Evolutionary conservation across 169 alveolate species (phyloP), one percentile per base, ranked within the genome.

Genomic region (Cryptosporidium andersoni): DNA sequence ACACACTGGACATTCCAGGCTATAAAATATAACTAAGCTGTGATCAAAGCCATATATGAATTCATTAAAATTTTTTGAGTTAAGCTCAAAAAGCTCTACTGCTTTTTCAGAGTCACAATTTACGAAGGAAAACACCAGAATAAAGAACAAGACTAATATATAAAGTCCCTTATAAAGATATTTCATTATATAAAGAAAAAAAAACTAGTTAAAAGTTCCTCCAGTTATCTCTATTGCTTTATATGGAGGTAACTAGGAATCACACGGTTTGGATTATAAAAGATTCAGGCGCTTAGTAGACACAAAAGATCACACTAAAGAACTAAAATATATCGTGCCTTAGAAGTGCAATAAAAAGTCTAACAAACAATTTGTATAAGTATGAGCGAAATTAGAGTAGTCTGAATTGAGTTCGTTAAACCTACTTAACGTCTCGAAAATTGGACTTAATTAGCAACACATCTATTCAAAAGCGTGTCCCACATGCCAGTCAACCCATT

Each of bases 351-450:
- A 25, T 25, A 25, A 25, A 25, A 25, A 25, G 25, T 25, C 25
- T 25, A 25, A 25, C 25, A 25, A 25, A 25, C 0, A 43, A 16
- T 42, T 5, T 16, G 47, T 58, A 60, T 16, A 55, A 53, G 60
- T 58, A 56, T 74, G 74, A 74, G 85, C 85, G 85, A 74, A 74
- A 74, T 74, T 74, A 74, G 85, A 74, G 85, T 74, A 74, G 85
- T 74, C 85, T 74, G 85, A 74, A 74, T 74, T 74, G 68, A 74
- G 85, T 74, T 74, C 85, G 85, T 74, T 74, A 58, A 74, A 45
- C 11, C 1, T 9, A 25, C 62, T 4, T 68, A 74, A 74, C 85
- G 85, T 74, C 85, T 58, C 85, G 85, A 74, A 68, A 74, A 74
- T 74, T 74, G 85, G 85, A 74, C 85, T 74, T 74, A 74, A 74